Base-by-base conservation (phyloP, 164 flowering plant genomes). In the Aristolochia contorta region DNA sequence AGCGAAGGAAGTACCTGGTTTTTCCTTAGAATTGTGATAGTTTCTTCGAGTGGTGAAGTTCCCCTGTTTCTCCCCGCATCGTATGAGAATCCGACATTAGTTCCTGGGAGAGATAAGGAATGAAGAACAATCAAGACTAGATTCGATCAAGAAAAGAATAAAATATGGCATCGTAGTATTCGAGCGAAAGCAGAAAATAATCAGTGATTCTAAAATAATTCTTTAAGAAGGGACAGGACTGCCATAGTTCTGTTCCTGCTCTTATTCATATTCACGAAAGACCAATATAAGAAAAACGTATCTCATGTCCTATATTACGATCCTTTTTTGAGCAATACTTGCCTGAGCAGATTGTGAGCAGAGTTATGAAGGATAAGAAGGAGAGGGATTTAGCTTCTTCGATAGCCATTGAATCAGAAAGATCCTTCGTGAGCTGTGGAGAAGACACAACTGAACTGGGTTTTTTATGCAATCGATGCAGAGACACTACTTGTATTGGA, bases 321-420 rank as follows among this genome's bases (percentile, higher is more conserved):
- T 7, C 7, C 33, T 3, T 37, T 37, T 10, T 8, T 37, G 47
- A 54, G 66, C 7, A 43, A 47, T 18, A 49, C 79, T 66, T 59
- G 77, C 88, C 89, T 62, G 82, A 72, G 61, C 73, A 70, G 71
- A 50, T 64, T 19, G 73, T 71, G 67, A 37, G 66, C 72, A 55
- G 59, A 71, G 48, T 75, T 32, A 62, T 30, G 59, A 67, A 73
- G 41, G 30, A 27, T 27, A 66, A 50, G 56, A 68, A 75, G 41
- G 65, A 58, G 77, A 72, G 25, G 71, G 58, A 30, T 32, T 60
- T 54, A 16, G 71, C 64, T 61, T 65, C 62, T 63, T 51, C 61
- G 58, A 47, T 61, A 24, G 79, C 82, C 86, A 82, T 79, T 49
- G 56, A 19, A 49, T 57, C 46, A 65, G 23, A 60, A 65, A 48